A percentile compares a stretch with the other conserved stretches of the same genome.
phyloP scores from a whole-genome alignment of 1,284 basidiomycete species.

The Cutaneotrichosporon sp. region DNA sequence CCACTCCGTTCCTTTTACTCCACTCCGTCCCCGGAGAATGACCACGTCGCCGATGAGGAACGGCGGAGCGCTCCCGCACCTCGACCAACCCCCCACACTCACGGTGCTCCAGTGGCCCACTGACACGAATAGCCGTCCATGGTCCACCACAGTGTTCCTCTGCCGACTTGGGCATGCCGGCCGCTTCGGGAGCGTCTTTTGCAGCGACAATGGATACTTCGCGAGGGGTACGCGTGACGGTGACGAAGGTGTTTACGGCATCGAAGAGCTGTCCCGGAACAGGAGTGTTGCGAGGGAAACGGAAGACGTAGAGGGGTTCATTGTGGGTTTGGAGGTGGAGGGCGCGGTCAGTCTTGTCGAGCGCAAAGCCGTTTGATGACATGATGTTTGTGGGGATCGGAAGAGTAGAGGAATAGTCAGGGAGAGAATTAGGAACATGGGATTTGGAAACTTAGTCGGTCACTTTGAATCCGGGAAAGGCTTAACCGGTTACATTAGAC shows the following conservation, averaged over 20 bases:
- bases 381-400: neutral
- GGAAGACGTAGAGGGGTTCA: constrained; percentile 58
- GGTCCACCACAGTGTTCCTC: constrained; percentile 52
- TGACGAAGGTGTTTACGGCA: constrained; percentile 56
- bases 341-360: constrained; percentile 26
- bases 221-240: constrained; percentile 61
- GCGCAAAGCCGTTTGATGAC: neutral
- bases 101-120: constrained; percentile 68
- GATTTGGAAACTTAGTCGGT: neutral
- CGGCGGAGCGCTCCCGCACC: no score
- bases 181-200: constrained; percentile 18
- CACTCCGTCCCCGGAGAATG: no score
- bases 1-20: no score
- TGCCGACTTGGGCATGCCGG: constrained; percentile 41
- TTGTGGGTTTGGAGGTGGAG: constrained; percentile 55
- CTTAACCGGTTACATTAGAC: no score
- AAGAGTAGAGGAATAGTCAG: no score
- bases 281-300: constrained; percentile 37
- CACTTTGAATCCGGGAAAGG: no score
- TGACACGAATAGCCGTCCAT: constrained; percentile 61
- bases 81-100: constrained; percentile 25
- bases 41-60: no score
- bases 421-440: neutral
- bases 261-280: constrained; percentile 34
- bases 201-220: constrained; percentile 64